phyloP scores from a whole-genome alignment of 352 stramenopile genomes.

The Saprolegnia diclina region DNA sequence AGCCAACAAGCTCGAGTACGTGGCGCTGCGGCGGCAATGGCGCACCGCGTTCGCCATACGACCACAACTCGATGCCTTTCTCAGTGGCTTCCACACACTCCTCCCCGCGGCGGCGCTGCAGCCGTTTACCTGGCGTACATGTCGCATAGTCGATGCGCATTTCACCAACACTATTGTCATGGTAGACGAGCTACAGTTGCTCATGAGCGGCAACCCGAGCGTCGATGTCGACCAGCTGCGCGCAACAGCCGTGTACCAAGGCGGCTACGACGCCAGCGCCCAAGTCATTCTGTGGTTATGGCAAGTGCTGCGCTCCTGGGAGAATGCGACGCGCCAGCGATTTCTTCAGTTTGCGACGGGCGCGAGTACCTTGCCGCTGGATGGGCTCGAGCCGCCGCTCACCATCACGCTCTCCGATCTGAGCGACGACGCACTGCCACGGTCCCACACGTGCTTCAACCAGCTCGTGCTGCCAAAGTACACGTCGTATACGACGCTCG shows the following conservation, averaged over 20 bases:
- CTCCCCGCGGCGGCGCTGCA: constrained; percentile 43
- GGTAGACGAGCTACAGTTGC: constrained; percentile 36
- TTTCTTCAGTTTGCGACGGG: constrained; percentile 86
- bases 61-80: constrained; percentile 50
- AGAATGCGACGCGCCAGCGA: constrained; percentile 44
- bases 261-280: constrained; percentile 67
- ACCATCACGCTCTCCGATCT: constrained; percentile 81
- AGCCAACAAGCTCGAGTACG: constrained; percentile 72
- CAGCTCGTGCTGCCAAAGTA: constrained; percentile 84
- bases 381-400: constrained; percentile 81
- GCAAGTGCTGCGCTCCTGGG: constrained; percentile 69
- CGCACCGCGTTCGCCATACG: constrained; percentile 47
- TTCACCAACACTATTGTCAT: not conserved
- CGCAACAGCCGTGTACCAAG: constrained; percentile 72
- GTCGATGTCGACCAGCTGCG: constrained; percentile 84
- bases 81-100: constrained; percentile 47
- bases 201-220: constrained; percentile 49
- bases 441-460: constrained; percentile 86
- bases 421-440: constrained; percentile 53
- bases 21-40: constrained; percentile 58
- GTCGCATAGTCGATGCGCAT: not conserved
- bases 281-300: constrained; percentile 81
- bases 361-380: constrained; percentile 73
- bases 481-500: constrained; percentile 48
- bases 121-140: constrained; percentile 38